A percentile compares a stretch with the other conserved stretches of the same genome.
Conservation (phyloP, 108 stramenopile genomes). For the Parmales sp. region DNA sequence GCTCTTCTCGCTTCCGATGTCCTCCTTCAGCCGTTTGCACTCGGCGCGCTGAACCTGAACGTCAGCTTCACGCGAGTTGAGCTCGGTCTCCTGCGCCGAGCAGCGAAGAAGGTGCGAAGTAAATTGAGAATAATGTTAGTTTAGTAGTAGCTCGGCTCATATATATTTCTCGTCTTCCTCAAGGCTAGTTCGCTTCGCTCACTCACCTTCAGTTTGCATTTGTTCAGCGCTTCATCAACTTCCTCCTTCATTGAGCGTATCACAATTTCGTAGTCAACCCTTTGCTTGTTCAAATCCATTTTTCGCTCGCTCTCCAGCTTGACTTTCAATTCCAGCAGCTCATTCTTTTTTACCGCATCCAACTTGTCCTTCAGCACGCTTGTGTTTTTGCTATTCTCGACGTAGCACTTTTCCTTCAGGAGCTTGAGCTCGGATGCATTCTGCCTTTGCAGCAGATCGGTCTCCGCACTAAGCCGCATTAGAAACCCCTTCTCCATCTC, state of each 20-base stretch:
- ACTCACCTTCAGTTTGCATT: not conserved
- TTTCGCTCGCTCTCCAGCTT: not conserved
- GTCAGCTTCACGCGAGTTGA: not conserved
- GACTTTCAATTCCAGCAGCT: not conserved
- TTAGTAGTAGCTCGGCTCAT: too few relatives aligned
- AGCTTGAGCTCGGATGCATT: not conserved
- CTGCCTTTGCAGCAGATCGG: not conserved
- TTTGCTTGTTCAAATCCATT: not conserved
- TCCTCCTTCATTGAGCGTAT: not conserved
- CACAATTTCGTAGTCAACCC: not conserved
- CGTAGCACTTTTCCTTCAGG: not conserved
- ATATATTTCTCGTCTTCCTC: too few relatives aligned
- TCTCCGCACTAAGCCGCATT: not conserved
- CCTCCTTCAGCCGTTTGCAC: not conserved
- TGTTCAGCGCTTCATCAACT: not conserved
- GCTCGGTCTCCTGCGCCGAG: not conserved
- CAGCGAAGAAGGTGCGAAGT: too few relatives aligned
- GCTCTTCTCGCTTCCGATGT: not conserved
- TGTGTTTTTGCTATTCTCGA: not conserved
- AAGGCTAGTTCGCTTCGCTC: too few relatives aligned
- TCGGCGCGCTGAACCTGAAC: not conserved
- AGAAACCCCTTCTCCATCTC: constrained; percentile 5
- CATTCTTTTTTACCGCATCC: not conserved
- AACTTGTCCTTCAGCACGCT: not conserved
- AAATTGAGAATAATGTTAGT: too few relatives aligned